Percentiles rank a stretch among this genome's conserved stretches.
These are phyloP conservation scores for Micractinium sp. DNA, from an alignment of 139 green algal genomes.

Conservation along the genomic window DNA sequence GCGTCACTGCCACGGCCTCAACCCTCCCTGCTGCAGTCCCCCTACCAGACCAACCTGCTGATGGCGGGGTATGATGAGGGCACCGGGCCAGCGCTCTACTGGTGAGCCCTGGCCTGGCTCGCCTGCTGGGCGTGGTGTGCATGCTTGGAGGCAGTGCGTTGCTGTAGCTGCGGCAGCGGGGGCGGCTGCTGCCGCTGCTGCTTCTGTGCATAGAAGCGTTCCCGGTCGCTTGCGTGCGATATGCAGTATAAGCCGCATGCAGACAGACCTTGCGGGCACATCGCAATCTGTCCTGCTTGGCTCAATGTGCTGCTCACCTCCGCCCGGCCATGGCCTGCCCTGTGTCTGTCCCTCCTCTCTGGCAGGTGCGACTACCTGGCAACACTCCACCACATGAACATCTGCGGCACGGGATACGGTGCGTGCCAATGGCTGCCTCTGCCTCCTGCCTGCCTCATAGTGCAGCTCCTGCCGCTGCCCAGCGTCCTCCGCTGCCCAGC, in stretches of 20 bases:
- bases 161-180: background rate
- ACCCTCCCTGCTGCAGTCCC: conserved; percentile 63
- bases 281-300: too few species aligned
- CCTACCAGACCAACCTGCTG: conserved; percentile 95
- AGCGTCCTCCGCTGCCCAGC: too few species aligned
- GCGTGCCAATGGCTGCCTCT: background rate
- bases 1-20: background rate
- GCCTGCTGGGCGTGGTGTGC: background rate
- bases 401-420: conserved; percentile 97
- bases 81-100: conserved; percentile 90
- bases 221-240: too few species aligned
- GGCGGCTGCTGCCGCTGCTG: too few species aligned
- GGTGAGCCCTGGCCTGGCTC: conserved; percentile 40
- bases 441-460: too few species aligned
- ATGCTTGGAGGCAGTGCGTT: background rate
- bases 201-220: too few species aligned
- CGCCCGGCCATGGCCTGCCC: too few species aligned
- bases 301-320: background rate
- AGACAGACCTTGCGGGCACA: too few species aligned
- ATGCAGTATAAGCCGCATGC: too few species aligned
- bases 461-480: too few species aligned
- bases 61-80: conserved; percentile 93
- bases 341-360: background rate
- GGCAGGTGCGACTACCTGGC: conserved; percentile 93
- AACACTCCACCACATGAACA: conserved; percentile 97